Conservation (phyloP, 2,329 filamentous ascomycete genomes). For the Aureobasidium uvarum region DNA sequence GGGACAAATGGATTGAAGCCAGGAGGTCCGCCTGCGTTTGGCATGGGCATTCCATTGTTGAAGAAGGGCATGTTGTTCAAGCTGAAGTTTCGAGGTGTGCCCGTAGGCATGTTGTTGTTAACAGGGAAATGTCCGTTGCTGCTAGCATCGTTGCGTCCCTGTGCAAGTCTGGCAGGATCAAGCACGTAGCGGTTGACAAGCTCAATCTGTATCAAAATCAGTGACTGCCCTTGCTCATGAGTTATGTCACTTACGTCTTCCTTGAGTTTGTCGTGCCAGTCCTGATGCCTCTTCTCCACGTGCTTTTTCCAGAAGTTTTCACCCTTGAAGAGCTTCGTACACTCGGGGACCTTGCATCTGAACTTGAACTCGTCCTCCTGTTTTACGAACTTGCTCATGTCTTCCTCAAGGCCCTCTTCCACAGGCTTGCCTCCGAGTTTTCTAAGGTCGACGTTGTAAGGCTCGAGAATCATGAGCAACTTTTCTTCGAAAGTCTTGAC, state of each 20-base stretch:
- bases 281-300: slow-evolving; percentile 88
- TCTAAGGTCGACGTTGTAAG: slow-evolving; percentile 78
- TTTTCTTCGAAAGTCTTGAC: slow-evolving; percentile 99
- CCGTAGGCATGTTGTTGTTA: slow-evolving; percentile 61
- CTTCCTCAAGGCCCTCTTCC: slow-evolving; percentile 83
- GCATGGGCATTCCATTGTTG: slow-evolving; percentile 23
- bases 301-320: slow-evolving; percentile 98
- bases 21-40: slow-evolving; percentile 11
- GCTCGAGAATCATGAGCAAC: slow-evolving; percentile 86
- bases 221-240: not conserved
- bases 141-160: slow-evolving; percentile 88
- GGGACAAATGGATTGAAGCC: slow-evolving; percentile 29
- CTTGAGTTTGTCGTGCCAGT: slow-evolving; percentile 78
- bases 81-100: slow-evolving; percentile 90
- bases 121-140: slow-evolving; percentile 94
- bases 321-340: slow-evolving; percentile 95
- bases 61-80: slow-evolving; percentile 52
- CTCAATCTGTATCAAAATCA: slow-evolving; percentile 61
- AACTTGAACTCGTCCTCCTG: slow-evolving; percentile 98
- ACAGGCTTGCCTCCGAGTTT: slow-evolving; percentile 87
- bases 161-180: slow-evolving; percentile 91
- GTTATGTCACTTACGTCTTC: slow-evolving; percentile 69
- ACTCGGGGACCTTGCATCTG: slow-evolving; percentile 94
- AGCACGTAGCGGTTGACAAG: slow-evolving; percentile 93
- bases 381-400: slow-evolving; percentile 83